Evolutionary conservation across 1,284 basidiomycete genomes (phyloP), one percentile per base, ranked within the genome.

Genomic region (Kalmanozyma brasiliensis): DNA sequence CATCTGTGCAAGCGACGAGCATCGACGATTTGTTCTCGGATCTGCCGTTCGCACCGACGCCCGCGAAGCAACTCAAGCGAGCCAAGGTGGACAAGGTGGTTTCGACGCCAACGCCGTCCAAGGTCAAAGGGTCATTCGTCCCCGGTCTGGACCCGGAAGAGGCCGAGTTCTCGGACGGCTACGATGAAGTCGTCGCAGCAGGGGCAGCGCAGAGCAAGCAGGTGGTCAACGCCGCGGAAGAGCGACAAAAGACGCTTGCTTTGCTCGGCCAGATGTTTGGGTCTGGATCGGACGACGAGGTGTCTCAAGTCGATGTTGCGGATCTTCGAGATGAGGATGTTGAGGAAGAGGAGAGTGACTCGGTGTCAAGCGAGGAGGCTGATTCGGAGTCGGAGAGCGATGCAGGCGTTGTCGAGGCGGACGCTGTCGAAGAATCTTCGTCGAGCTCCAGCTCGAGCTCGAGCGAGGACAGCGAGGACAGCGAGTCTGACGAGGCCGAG

Each of bases 241-340:
- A 72, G 42, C 48, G 64, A 14, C 40, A 38, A 10, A 62, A 63
- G 48, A 63, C 71, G 22, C 47, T 77, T 0, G 57, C 56, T 11
- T 17, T 79, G 41, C 35, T 79, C 17, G 53, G 55, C 2, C 35
- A 59, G 34, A 87, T 91, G 32, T 79, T 78, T 43, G 84, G 86
- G 1, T 88, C 90, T 24, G 88, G 88, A 38, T 87, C 65, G 33
- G 60, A 79, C 55, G 74, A 84, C 40, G 90, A 53, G 23, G 33
- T 16, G 9, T 3, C 38, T n/a, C 20, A 14, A 0, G 41, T 17
- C 2, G 47, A 23, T 20, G 32, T 26, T 16, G 52, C 19, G 13
- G 41, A 52, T 29, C 19, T 26, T 17, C 9, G n/a, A 24, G 36
- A 19, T 2, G 48, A 30, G n/a, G 37, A 14, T 23, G 42, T 7